phyloP scores from a whole-genome alignment of 1,284 basidiomycete genomes.

The Cryptococcus maquisensis region DNA sequence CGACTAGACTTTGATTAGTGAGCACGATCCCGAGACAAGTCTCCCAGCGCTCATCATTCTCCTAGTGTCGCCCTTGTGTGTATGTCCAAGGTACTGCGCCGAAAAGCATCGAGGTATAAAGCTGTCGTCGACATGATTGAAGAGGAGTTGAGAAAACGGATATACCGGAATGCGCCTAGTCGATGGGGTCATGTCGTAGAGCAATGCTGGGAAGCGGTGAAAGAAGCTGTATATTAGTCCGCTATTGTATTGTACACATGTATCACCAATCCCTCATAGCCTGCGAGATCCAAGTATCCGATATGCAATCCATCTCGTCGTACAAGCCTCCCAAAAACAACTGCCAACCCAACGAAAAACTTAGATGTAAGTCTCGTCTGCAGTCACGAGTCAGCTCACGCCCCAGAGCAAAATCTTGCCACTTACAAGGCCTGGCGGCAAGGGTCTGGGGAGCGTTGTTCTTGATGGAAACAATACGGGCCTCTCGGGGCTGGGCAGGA shows the following conservation, averaged over 20 bases:
- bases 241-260: neutral
- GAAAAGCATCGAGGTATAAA: slow-evolving; percentile 47
- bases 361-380: slow-evolving; percentile 51
- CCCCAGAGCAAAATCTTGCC: neutral
- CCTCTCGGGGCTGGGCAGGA: slow-evolving; percentile 76
- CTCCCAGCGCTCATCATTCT: neutral
- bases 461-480: slow-evolving; percentile 67
- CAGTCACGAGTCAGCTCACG: neutral
- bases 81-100: slow-evolving; percentile 62
- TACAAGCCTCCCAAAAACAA: slow-evolving; percentile 34
- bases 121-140: slow-evolving; percentile 20
- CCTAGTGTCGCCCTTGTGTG: slow-evolving; percentile 74
- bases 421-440: slow-evolving; percentile 70
- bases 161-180: slow-evolving; percentile 2
- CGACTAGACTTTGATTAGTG: neutral
- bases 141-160: slow-evolving; percentile 10
- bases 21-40: neutral
- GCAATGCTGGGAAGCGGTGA: slow-evolving; percentile 23
- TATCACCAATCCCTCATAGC: neutral
- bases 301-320: slow-evolving; percentile 34
- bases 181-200: slow-evolving; percentile 2
- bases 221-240: slow-evolving; percentile 21
- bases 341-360: slow-evolving; percentile 8
- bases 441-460: slow-evolving; percentile 91
- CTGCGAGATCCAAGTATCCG: neutral